These are phyloP conservation scores for Fraxinus albicans DNA, from an alignment of 305 asterid genomes.

Conservation along the genomic window DNA sequence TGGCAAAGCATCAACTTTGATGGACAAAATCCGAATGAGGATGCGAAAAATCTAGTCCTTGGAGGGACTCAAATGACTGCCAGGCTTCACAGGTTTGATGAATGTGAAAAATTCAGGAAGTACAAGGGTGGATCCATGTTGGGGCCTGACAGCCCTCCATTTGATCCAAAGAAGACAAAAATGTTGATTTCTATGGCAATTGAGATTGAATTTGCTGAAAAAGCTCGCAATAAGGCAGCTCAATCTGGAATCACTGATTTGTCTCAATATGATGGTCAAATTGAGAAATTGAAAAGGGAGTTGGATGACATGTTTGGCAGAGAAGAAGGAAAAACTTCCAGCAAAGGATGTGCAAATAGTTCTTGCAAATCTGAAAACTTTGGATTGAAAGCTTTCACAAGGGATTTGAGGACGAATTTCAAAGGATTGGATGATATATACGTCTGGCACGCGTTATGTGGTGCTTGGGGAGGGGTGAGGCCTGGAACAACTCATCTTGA, in stretches of 20 bases:
- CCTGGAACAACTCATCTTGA: slow-evolving; percentile 63
- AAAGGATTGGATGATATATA: slow-evolving; percentile 72
- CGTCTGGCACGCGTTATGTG: slow-evolving; percentile 79
- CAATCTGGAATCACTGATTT: slow-evolving; percentile 40
- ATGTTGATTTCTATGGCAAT: slow-evolving; percentile 60
- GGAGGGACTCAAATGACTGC: slow-evolving; percentile 80
- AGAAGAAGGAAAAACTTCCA: slow-evolving; percentile 13
- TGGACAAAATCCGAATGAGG: slow-evolving; percentile 46
- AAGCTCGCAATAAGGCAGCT: slow-evolving; percentile 54
- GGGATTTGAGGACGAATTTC: slow-evolving; percentile 52
- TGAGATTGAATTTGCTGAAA: slow-evolving; percentile 66
- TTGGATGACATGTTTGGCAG: slow-evolving; percentile 48
- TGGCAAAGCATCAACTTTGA: slow-evolving; percentile 81
- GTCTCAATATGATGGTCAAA: slow-evolving; percentile 31
- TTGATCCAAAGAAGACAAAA: slow-evolving; percentile 67
- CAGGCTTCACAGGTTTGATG: slow-evolving; percentile 63
- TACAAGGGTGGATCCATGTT: slow-evolving; percentile 52
- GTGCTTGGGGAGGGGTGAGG: slow-evolving; percentile 80
- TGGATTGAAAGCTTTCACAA: slow-evolving; percentile 65
- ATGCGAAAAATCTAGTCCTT: slow-evolving; percentile 55
- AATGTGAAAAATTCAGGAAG: slow-evolving; percentile 62
- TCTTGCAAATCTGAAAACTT: slow-evolving; percentile 29
- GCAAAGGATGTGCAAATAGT: slow-evolving; percentile 32
- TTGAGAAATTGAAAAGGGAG: slow-evolving; percentile 37
- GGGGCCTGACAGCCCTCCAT: slow-evolving; percentile 40